Conservation (phyloP, 1,284 basidiomycete species). For the Tylopilus sp. region DNA sequence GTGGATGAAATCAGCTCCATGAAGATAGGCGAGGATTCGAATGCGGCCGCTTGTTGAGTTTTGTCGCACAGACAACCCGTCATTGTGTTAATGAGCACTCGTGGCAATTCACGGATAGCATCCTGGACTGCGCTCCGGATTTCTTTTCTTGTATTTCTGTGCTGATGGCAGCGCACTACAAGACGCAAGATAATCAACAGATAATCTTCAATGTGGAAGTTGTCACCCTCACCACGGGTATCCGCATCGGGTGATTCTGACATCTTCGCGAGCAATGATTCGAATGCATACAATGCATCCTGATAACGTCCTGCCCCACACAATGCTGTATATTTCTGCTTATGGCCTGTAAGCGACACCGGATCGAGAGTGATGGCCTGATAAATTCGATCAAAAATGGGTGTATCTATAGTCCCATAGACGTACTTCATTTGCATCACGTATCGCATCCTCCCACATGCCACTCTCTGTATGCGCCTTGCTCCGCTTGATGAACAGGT, state of each 20-base stretch:
- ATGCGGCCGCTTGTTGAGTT: too few relatives aligned
- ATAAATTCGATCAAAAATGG: not conserved
- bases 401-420: too few relatives aligned
- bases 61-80: too few relatives aligned
- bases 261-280: not conserved
- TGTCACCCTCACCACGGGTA: not conserved
- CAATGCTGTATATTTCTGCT: not conserved
- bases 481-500: too few relatives aligned
- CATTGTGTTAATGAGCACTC: too few relatives aligned
- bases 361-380: not conserved
- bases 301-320: not conserved
- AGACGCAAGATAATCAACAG: not conserved
- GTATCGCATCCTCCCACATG: constrained; percentile 13
- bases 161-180: not conserved
- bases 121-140: not conserved
- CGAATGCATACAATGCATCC: too few relatives aligned
- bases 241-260: not conserved
- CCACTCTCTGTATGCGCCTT: not conserved
- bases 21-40: not conserved
- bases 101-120: constrained; percentile 11
- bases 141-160: not conserved
- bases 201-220: too few relatives aligned
- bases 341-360: not conserved
- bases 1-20: constrained; percentile 6
- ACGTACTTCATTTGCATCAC: constrained; percentile 24